Percentiles rank a stretch among this genome's conserved stretches.
Conservation (phyloP, 257 asterid genomes). For the Salvia rosmarinus region DNA sequence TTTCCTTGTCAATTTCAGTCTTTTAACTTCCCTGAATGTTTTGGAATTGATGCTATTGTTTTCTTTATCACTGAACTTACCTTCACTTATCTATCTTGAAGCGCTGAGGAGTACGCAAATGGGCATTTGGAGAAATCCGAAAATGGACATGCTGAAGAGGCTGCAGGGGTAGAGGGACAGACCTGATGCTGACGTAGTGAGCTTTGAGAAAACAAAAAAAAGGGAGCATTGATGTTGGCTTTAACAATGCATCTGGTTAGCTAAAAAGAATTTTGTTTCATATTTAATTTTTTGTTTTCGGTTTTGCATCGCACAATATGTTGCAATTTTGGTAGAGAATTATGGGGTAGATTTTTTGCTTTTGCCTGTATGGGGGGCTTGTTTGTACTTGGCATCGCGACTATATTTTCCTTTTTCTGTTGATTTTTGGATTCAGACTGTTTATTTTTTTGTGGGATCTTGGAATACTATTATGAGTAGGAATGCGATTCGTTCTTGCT, state of each 20-base stretch:
- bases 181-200: conserved; percentile 33
- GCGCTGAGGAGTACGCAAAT: conserved; percentile 42
- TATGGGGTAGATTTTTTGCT: conserved; percentile 30
- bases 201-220: conserved; percentile 19
- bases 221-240: conserved; percentile 22
- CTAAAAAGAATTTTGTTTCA: conserved; percentile 37
- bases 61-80: conserved; percentile 3
- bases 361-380: conserved; percentile 17
- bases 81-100: conserved; percentile 16
- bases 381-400: conserved; percentile 36
- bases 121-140: conserved; percentile 43
- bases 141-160: conserved; percentile 44
- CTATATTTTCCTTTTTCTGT: conserved; percentile 16
- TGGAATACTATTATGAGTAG: conserved; percentile 22
- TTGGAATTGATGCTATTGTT: not conserved
- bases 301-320: conserved; percentile 39
- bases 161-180: conserved; percentile 37
- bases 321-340: conserved; percentile 61
- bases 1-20: not conserved
- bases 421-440: not conserved
- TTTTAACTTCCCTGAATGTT: not conserved
- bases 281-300: conserved; percentile 10
- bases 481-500: conserved; percentile 13
- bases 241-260: conserved; percentile 34
- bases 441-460: conserved; percentile 36